Percentiles rank a stretch among this genome's conserved stretches.
Evolutionary conservation across 2,329 filamentous ascomycete genomes (phyloP).

Genomic region (Clarireedia paspali): DNA sequence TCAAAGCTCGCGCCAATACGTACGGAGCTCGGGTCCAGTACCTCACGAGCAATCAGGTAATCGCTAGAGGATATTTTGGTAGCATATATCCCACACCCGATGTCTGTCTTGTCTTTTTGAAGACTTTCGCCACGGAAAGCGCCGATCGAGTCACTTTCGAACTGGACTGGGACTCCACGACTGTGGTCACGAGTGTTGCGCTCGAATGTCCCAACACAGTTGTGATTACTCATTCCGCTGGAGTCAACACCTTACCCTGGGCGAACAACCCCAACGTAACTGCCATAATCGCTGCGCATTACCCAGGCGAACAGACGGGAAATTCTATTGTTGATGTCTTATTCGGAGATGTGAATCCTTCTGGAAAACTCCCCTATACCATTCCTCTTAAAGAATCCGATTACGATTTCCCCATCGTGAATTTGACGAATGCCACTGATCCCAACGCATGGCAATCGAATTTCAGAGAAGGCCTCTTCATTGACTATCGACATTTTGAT

Average conservation of each 20-base stretch:
- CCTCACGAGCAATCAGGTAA: conserved; percentile 10
- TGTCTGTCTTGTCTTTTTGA: conserved; percentile 36
- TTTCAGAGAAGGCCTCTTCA: conserved; percentile 69
- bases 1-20: conserved; percentile 30
- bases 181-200: conserved; percentile 38
- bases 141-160: conserved; percentile 52
- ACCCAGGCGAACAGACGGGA: conserved; percentile 75
- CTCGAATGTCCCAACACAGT: conserved; percentile 49
- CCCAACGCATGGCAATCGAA: conserved; percentile 42
- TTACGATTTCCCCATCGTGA: conserved; percentile 45
- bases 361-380: conserved; percentile 57
- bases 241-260: conserved; percentile 55
- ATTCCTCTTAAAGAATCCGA: conserved; percentile 47
- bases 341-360: conserved; percentile 69
- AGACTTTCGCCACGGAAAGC: conserved; percentile 64
- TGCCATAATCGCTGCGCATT: conserved; percentile 70
- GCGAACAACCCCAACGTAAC: conserved; percentile 69
- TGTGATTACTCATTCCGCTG: conserved; percentile 58
- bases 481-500: conserved; percentile 73
- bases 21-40: conserved; percentile 13
- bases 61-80: conserved; percentile 1
- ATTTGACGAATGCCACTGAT: conserved; percentile 17
- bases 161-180: conserved; percentile 26
- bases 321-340: conserved; percentile 70
- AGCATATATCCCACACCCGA: not conserved